These are phyloP conservation scores for Rhodotorula sp. DNA, from an alignment of 1,284 basidiomycete species.

Conservation along the genomic window DNA sequence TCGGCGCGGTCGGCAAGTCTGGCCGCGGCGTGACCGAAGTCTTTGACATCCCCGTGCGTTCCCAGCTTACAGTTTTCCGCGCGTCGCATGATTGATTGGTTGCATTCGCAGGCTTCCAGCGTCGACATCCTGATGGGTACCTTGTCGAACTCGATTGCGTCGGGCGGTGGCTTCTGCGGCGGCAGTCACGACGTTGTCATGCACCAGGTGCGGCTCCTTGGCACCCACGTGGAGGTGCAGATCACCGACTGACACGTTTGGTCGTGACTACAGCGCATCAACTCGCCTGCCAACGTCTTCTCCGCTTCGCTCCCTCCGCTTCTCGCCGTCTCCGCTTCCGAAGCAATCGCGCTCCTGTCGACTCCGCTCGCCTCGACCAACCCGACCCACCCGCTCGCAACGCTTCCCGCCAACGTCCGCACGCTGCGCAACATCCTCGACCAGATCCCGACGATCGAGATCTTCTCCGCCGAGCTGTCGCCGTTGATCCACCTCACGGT, in stretches of 20 bases:
- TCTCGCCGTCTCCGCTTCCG: slow-evolving; percentile 80
- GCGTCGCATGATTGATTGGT: background rate
- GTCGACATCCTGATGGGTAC: slow-evolving; percentile 69
- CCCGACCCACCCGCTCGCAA: slow-evolving; percentile 54
- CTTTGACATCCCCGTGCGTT: slow-evolving; percentile 79
- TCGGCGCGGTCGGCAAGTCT: slow-evolving; percentile 87
- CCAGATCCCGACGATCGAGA: slow-evolving; percentile 68
- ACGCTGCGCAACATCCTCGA: slow-evolving; percentile 75
- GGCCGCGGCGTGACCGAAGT: slow-evolving; percentile 93
- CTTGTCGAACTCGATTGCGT: slow-evolving; percentile 78
- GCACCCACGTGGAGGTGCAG: too few species aligned
- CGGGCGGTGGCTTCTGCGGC: slow-evolving; percentile 93
- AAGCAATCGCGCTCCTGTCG: slow-evolving; percentile 54
- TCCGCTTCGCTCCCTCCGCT: slow-evolving; percentile 92
- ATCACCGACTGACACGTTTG: background rate
- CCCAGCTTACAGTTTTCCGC: background rate
- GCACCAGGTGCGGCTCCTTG: slow-evolving; percentile 89
- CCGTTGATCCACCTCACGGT: slow-evolving; percentile 86
- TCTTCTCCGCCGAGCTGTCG: slow-evolving; percentile 80
- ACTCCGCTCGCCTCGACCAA: slow-evolving; percentile 36
- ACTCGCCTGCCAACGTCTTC: slow-evolving; percentile 92
- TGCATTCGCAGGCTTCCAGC: slow-evolving; percentile 52
- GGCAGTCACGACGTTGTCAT: slow-evolving; percentile 79
- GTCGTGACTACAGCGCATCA: slow-evolving; percentile 79
- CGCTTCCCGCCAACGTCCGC: slow-evolving; percentile 78